Evolutionary conservation across 2,329 filamentous ascomycete genomes (phyloP), one percentile per base, ranked within the genome.

Genomic region (Scopulariopsis brevicaulis): DNA sequence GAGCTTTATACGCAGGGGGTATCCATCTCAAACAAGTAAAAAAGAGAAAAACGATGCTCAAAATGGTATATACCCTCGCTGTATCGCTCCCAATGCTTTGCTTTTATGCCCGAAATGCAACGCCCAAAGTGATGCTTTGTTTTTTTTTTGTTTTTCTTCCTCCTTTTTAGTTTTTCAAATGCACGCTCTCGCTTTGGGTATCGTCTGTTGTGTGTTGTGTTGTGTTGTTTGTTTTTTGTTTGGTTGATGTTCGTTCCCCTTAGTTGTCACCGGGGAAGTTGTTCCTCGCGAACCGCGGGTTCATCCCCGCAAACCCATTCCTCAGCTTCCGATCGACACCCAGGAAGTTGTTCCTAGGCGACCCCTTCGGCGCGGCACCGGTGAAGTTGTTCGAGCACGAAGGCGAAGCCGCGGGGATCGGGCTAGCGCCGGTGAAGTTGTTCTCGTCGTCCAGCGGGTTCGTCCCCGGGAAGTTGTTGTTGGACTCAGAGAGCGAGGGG

Each of bases 381-480:
- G 61, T 59, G 18, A 62, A 62, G 55, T 62, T 62, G 52, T 62
- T 62, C 5, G 55, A 55, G 14, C 28, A 24, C 3, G 20, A 24
- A 12, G 20, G 34, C 34, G 11, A 43, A 15, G 32, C 24, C 1
- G 51, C 20, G 1, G 57, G 40, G n/a, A 35, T 46, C 6, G 55
- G 60, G 43, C 58, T 57, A 8, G 43, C 43, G 55, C 61, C 61
- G 4, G 59, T 57, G 25, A 62, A 62, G 55, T 62, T 62, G 52
- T 62, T 62, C 3, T 56, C 58, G 18, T 14, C n/a, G 40, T 28
- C 2, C 52, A 51, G 51, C 28, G 58, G 54, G 51, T 62, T 62
- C 22, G 55, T 61, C 15, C 61, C 61, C 35, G 60, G 34, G 53
- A 62, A 62, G 58, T 62, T 62, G 53, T 62, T 62, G 55, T 55